Evolutionary conservation across 345 rosid species (phyloP).

Genomic region (Citrus trifoliata): DNA sequence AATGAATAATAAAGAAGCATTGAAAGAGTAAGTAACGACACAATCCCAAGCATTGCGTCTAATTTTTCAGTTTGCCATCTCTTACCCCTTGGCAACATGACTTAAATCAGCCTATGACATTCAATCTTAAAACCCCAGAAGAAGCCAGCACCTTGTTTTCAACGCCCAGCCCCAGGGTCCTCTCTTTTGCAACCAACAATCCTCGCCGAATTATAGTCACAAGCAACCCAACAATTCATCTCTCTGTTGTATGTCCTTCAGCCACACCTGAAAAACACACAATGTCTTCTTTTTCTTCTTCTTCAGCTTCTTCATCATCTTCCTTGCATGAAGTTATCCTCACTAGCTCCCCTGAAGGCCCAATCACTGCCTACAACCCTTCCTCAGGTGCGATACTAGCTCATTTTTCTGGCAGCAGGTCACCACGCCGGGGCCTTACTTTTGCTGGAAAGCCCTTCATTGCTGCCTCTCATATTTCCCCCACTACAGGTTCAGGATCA

Average conservation of each 20-base stretch:
- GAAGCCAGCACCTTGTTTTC: constrained; percentile 22
- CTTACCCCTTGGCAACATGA: not conserved
- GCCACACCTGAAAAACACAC: not conserved
- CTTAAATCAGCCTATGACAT: not conserved
- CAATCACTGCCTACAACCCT: constrained; percentile 36
- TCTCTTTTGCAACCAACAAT: constrained; percentile 8
- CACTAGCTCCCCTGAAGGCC: constrained; percentile 44
- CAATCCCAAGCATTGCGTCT: not conserved
- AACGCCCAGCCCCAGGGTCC: constrained; percentile 11
- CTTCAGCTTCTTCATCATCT: not conserved
- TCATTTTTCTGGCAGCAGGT: constrained; percentile 37
- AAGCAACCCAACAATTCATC: not conserved
- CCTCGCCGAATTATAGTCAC: not conserved
- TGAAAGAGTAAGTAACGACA: not conserved
- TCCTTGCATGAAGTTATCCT: constrained; percentile 32
- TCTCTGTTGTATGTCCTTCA: not conserved
- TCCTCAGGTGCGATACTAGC: constrained; percentile 27
- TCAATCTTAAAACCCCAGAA: not conserved
- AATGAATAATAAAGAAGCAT: not conserved
- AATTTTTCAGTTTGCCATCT: not conserved
- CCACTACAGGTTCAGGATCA: constrained; percentile 31
- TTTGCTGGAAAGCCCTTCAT: constrained; percentile 29
- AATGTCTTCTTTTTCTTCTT: constrained; percentile 11
- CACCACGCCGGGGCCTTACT: constrained; percentile 44
- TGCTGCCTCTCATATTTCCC: constrained; percentile 45